Conservation (phyloP, 2,329 filamentous ascomycete species). For the Penicillium sp. region DNA sequence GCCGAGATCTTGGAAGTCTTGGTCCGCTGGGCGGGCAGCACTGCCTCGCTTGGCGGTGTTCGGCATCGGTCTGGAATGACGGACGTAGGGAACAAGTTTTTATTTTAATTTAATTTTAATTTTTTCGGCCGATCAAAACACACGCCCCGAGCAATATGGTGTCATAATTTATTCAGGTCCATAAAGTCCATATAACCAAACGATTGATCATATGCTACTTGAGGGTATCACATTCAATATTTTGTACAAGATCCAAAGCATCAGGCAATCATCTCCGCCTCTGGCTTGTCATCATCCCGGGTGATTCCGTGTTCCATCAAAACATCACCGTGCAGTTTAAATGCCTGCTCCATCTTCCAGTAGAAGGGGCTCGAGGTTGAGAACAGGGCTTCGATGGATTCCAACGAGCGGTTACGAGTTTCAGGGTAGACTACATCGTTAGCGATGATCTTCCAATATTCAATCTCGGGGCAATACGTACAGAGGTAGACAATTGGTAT, state of each 20-base stretch:
- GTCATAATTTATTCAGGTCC: too few relatives aligned
- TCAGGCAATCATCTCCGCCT: background rate
- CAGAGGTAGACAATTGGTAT: slow-evolving; percentile 52
- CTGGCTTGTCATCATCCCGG: background rate
- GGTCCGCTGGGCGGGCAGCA: slow-evolving; percentile 6
- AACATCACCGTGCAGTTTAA: slow-evolving; percentile 34
- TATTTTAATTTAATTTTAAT: too few relatives aligned
- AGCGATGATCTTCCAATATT: background rate
- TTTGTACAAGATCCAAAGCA: background rate
- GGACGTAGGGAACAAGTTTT: background rate
- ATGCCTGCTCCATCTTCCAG: slow-evolving; percentile 47
- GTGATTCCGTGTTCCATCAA: slow-evolving; percentile 14
- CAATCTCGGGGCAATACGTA: slow-evolving; percentile 1
- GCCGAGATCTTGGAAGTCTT: slow-evolving; percentile 9
- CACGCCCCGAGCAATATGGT: too few relatives aligned
- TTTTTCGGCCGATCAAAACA: too few relatives aligned
- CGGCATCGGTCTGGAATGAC: background rate
- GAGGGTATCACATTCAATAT: too few relatives aligned
- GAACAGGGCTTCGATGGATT: slow-evolving; percentile 53
- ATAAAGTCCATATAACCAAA: too few relatives aligned
- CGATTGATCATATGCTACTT: too few relatives aligned
- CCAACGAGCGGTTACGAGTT: slow-evolving; percentile 51
- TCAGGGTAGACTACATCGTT: slow-evolving; percentile 49
- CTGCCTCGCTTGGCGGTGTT: background rate
- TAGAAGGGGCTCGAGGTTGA: slow-evolving; percentile 47